Evolutionary conservation across 441 rosid genomes (phyloP), one percentile per base, ranked within the genome.

Genomic region (Pelargonium fulgidum): DNA sequence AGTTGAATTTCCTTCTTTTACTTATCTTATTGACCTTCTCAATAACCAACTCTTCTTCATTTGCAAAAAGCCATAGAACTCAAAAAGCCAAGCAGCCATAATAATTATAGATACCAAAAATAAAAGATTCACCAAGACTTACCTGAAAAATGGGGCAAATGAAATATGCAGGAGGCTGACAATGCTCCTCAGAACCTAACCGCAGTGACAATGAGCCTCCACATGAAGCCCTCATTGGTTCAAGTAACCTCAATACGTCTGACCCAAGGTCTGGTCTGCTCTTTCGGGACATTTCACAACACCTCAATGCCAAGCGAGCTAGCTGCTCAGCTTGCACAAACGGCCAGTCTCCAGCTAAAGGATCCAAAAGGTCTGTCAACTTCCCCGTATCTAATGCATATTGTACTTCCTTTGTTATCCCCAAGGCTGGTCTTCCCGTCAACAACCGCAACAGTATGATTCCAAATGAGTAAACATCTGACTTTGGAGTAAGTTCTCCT

Each of bases 311-410:
- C 77, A 92, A 73, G 74, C 80, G 81, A 73, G 97, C 83, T 76
- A 94, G 78, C 81, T 89, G 97, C 85, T 90, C 91, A n/a, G 99
- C 97, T 78, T 82, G 93, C 74, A 90, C 89, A 85, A 86, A 90
- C 2, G 99, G 98, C 99, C 97, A 94, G 73, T 92, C 98, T 61
- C 99, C 99, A 5, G 97, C 97, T 79, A 86, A 78, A 69, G 94
- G 99, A 80, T 94, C 99, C 83, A 94, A 76, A 11, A 89, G 79
- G 67, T 56, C 64, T 77, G 81, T 81, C 77, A 94, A 75, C 39
- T 78, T 80, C 72, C 89, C 88, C 56, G 71, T 79, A 50, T 87
- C 88, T 10, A 91, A 41, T 9, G 94, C 97, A 70, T 76, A 73
- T 70, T 85, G 88, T 77, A 91, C 92, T 78, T 90, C 99, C 76